phyloP scores from a whole-genome alignment of 1,284 basidiomycete species.

The Cutaneotrichosporon cyanovorans region DNA sequence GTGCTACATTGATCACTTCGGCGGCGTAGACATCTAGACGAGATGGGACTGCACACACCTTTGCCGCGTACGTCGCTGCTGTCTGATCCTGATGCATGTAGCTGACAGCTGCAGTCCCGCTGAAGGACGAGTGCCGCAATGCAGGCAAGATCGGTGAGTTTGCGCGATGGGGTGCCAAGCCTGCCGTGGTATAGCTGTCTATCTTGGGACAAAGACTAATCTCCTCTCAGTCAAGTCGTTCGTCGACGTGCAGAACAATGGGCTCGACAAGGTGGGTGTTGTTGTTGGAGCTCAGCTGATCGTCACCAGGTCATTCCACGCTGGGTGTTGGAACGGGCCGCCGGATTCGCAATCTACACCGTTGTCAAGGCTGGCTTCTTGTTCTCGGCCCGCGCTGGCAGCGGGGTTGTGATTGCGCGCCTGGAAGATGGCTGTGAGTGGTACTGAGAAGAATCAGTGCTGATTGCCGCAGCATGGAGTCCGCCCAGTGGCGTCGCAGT shows the following conservation, averaged over 20 bases:
- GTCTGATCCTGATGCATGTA: not conserved
- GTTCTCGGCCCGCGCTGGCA: slow-evolving; percentile 62
- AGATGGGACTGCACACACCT: slow-evolving; percentile 44
- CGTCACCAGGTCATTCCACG: slow-evolving; percentile 45
- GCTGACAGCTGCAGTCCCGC: slow-evolving; percentile 32
- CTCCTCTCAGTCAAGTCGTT: slow-evolving; percentile 40
- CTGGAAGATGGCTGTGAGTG: slow-evolving; percentile 72
- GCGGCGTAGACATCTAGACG: not conserved
- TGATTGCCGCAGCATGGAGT: slow-evolving; percentile 63
- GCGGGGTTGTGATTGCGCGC: slow-evolving; percentile 83
- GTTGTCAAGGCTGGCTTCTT: slow-evolving; percentile 55
- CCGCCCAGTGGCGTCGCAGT: slow-evolving; percentile 91
- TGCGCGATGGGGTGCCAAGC: not conserved
- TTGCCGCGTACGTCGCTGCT: slow-evolving; percentile 34
- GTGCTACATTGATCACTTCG: too few relatives aligned
- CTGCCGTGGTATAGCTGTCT: slow-evolving; percentile 1
- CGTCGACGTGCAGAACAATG: slow-evolving; percentile 44
- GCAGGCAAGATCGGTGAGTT: slow-evolving; percentile 49
- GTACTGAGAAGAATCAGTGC: not conserved
- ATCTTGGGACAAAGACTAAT: slow-evolving; percentile 7
- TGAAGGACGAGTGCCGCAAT: slow-evolving; percentile 52
- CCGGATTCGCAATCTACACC: slow-evolving; percentile 53
- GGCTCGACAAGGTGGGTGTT: slow-evolving; percentile 43
- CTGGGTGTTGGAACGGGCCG: slow-evolving; percentile 36
- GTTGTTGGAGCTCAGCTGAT: slow-evolving; percentile 1